phyloP scores from a whole-genome alignment of 306 rosid genomes.

The Acacia melanoxylon region DNA sequence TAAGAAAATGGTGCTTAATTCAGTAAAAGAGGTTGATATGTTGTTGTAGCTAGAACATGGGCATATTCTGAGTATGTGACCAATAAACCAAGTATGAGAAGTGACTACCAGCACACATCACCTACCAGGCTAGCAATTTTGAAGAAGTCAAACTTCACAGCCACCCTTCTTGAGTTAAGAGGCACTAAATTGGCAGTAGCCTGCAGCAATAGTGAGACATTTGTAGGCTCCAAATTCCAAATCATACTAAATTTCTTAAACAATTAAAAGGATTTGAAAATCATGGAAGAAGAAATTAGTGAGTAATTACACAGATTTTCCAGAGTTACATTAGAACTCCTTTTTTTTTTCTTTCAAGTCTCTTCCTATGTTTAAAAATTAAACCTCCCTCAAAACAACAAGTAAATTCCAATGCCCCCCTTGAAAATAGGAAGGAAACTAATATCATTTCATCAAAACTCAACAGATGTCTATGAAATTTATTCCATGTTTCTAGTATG shows the following conservation, averaged over 20 bases:
- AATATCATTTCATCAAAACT: too few species aligned
- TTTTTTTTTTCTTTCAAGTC: background rate
- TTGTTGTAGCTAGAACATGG: background rate
- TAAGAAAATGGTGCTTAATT: background rate
- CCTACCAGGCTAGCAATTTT: slow-evolving; percentile 79
- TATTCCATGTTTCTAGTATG: background rate
- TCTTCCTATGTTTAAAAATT: background rate
- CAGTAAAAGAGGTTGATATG: background rate
- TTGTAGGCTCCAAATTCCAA: slow-evolving; percentile 9
- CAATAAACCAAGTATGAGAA: slow-evolving; percentile 13
- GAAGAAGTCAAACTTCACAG: slow-evolving; percentile 82
- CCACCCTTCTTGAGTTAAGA: slow-evolving; percentile 74
- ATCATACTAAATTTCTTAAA: slow-evolving; percentile 4
- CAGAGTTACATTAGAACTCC: background rate
- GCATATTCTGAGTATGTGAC: background rate
- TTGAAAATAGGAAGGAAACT: background rate
- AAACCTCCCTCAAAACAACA: too few species aligned
- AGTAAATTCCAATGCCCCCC: too few species aligned
- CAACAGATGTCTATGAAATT: background rate
- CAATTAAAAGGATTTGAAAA: background rate
- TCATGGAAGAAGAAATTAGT: background rate
- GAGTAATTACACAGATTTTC: background rate
- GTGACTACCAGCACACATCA: slow-evolving; percentile 4
- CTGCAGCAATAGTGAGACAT: slow-evolving; percentile 41
- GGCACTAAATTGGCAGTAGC: slow-evolving; percentile 92